These are phyloP conservation scores for Aurifilum marmelostoma DNA, from an alignment of 2,329 filamentous ascomycete genomes.

Conservation along the genomic window DNA sequence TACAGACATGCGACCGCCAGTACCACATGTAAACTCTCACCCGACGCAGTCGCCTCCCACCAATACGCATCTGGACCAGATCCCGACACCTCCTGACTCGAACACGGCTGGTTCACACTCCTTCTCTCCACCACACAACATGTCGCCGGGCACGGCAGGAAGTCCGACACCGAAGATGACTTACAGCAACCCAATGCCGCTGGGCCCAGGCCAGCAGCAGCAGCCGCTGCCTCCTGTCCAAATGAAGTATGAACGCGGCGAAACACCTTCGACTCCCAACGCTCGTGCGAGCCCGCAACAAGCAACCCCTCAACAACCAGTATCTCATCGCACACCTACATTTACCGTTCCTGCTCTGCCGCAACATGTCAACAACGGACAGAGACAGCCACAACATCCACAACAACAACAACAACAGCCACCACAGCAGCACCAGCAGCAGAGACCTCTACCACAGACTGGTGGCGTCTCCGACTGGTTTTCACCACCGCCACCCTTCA, in stretches of 20 bases:
- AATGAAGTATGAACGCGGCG: constrained; percentile 33
- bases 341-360: constrained; percentile 47
- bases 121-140: constrained; percentile 44
- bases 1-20: constrained; percentile 43
- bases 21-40: constrained; percentile 35
- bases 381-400: constrained; percentile 23
- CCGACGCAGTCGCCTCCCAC: constrained; percentile 30
- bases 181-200: constrained; percentile 34
- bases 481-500: constrained; percentile 54
- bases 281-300: constrained; percentile 30
- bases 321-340: constrained; percentile 35
- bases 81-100: constrained; percentile 52
- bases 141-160: constrained; percentile 32
- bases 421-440: constrained; percentile 40
- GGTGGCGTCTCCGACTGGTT: constrained; percentile 54
- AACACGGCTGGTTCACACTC: constrained; percentile 36
- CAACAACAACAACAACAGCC: constrained; percentile 27
- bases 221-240: constrained; percentile 23
- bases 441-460: constrained; percentile 48
- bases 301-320: constrained; percentile 31
- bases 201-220: constrained; percentile 24
- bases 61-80: constrained; percentile 28
- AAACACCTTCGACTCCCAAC: constrained; percentile 27
- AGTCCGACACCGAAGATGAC: constrained; percentile 42
- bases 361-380: constrained; percentile 35